phyloP scores from a whole-genome alignment of 2,329 filamentous ascomycete species.

The Venturia oleaginea region DNA sequence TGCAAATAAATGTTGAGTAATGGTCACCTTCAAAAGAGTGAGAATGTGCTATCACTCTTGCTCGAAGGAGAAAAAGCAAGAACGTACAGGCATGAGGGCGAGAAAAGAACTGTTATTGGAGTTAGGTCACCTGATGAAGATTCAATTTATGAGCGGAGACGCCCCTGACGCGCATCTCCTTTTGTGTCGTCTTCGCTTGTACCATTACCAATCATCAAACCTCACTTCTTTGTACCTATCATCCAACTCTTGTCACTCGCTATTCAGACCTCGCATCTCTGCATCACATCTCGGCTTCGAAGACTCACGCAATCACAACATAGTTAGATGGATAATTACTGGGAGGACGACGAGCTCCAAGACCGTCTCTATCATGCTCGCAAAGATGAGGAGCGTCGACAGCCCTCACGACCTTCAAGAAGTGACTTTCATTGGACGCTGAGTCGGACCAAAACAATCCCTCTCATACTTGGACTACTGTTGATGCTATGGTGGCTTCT shows the following conservation, averaged over 20 bases:
- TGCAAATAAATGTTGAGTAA: too few relatives aligned
- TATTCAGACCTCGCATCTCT: not conserved
- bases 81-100: too few relatives aligned
- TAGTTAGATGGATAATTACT: slow-evolving; percentile 5
- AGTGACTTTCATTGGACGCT: not conserved
- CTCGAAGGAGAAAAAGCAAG: too few relatives aligned
- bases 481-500: slow-evolving; percentile 7
- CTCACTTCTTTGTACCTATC: not conserved
- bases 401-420: not conserved
- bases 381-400: slow-evolving; percentile 4
- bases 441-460: not conserved
- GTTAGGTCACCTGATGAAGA: too few relatives aligned
- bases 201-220: not conserved
- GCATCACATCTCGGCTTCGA: not conserved
- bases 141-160: not conserved
- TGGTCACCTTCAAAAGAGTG: too few relatives aligned
- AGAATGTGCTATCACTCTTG: too few relatives aligned
- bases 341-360: slow-evolving; percentile 11
- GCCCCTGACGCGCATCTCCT: not conserved
- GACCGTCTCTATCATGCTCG: slow-evolving; percentile 13
- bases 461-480: not conserved
- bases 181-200: not conserved
- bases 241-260: not conserved
- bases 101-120: too few relatives aligned
- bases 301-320: not conserved